A percentile compares a stretch with the other conserved stretches of the same genome.
Evolutionary conservation across 2,329 filamentous ascomycete genomes (phyloP).

Genomic region (Thyridium curvatum): DNA sequence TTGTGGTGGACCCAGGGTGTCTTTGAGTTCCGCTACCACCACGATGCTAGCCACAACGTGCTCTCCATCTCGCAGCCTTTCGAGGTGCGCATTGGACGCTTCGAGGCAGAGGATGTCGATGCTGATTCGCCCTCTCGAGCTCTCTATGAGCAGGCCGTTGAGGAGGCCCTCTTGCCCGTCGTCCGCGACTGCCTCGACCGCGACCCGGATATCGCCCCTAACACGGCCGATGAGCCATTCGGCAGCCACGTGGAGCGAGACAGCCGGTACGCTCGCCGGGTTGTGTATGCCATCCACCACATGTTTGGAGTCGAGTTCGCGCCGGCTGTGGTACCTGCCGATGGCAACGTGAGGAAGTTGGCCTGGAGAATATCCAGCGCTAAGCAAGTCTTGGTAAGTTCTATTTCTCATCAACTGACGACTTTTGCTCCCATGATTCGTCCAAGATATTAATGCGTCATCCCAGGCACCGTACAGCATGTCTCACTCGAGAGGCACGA

Average conservation of each 20-base stretch:
- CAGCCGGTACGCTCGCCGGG: constrained; percentile 79
- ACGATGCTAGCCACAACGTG: constrained; percentile 84
- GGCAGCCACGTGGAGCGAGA: constrained; percentile 81
- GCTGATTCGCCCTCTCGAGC: constrained; percentile 38
- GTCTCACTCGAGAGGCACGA: constrained; percentile 56
- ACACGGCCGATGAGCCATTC: constrained; percentile 72
- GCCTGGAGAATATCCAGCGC: constrained; percentile 95
- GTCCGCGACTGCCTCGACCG: constrained; percentile 90
- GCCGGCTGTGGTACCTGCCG: constrained; percentile 83
- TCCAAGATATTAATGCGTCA: neutral
- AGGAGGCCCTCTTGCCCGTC: constrained; percentile 71
- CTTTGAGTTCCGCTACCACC: constrained; percentile 96
- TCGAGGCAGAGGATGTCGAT: constrained; percentile 65
- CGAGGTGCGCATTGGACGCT: constrained; percentile 76
- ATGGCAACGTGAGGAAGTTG: constrained; percentile 83
- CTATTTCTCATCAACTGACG: neutral
- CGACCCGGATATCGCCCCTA: constrained; percentile 84
- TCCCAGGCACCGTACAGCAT: constrained; percentile 64
- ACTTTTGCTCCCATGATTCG: neutral
- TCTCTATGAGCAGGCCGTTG: constrained; percentile 63
- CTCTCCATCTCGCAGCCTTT: constrained; percentile 94
- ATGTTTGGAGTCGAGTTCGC: constrained; percentile 98
- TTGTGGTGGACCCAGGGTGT: constrained; percentile 96
- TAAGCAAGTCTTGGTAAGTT: constrained; percentile 82
- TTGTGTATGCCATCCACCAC: constrained; percentile 90